Base-by-base conservation (phyloP, 345 rosid genomes). In the Eucalyptus virginea region DNA sequence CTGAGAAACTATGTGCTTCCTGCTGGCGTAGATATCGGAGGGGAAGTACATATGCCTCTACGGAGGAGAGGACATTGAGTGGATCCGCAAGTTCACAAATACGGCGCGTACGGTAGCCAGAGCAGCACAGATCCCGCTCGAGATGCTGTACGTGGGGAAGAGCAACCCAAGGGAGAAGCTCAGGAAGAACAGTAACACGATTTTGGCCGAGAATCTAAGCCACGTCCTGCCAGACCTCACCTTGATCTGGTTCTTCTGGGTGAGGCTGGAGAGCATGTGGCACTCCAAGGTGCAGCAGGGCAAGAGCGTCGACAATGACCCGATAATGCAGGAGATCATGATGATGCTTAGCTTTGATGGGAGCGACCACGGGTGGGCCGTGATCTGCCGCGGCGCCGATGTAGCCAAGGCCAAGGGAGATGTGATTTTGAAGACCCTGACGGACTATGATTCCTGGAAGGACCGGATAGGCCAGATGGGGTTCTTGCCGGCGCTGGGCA, bases 211-310 rank as follows among this genome's bases (percentile, higher is more conserved):
- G 56, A 91, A 91, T 6, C 91, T 91, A 72, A 89, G 94, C 91
- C 90, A 90, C 87, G 54, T 30, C 86, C 92, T 91, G 89, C 92
- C 90, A 13, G 93, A 92, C 56, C 34, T 88, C 17, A 89, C 91
- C 26, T 67, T 87, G 42, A 89, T 91, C 21, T 92, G 94, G 94
- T 91, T 90, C 93, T 96, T 95, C 90, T 95, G 96, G 96, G 89
- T 90, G 30, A 87, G 95, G 88, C 90, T 96, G 4, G 95, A 95
- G 88, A 94, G 96, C 95, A 96, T 95, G 98, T 95, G 97, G 97
- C 92, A 94, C 89, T 95, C 96, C 19, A 94, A 92, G 87, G 86
- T 89, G 40, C 92, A 93, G 17, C 93, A 89, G 4, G 92, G 92
- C 49, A 91, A 44, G 87, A 90, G 88, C 24, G 92, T 90, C 5